Evolutionary conservation across 352 stramenopile genomes (phyloP).

Genomic region (Globisporangium paroecandrum): DNA sequence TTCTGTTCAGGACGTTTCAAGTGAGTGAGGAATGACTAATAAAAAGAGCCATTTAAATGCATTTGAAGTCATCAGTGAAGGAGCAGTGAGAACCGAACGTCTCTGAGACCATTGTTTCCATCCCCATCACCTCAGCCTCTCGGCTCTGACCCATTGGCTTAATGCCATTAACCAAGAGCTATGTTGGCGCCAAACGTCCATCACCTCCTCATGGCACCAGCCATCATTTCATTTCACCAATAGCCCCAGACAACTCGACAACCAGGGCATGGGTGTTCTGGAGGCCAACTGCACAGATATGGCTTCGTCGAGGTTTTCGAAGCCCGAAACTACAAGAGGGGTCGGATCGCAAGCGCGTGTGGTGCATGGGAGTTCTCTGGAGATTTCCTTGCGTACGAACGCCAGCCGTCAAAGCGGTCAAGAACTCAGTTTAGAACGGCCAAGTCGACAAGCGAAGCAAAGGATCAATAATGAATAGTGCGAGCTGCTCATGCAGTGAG

Average conservation of each 20-base stretch:
- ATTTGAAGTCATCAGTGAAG: not conserved
- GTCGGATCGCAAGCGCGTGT: not conserved
- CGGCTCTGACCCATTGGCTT: not conserved
- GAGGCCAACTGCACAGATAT: not conserved
- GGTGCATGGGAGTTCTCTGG: not conserved
- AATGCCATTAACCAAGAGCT: not conserved
- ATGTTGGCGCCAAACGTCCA: conserved; percentile 1
- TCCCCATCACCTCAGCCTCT: not conserved
- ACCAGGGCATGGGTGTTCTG: not conserved
- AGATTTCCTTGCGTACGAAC: not conserved
- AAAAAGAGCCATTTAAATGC: not conserved
- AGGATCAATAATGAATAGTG: too few species aligned
- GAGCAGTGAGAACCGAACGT: conserved; percentile 18
- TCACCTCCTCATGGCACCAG: not conserved
- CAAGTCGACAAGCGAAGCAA: not conserved
- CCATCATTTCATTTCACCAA: not conserved
- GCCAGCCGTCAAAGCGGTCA: not conserved
- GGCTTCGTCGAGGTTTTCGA: conserved; percentile 5
- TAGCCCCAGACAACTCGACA: not conserved
- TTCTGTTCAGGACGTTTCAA: not conserved
- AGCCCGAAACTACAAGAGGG: not conserved
- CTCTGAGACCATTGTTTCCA: conserved; percentile 6
- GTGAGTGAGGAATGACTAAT: not conserved
- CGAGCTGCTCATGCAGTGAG: too few species aligned
- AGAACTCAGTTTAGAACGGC: not conserved